Evolutionary conservation across 2,329 filamentous ascomycete species (phyloP), one percentile per base, ranked within the genome.

Genomic region (Arachnomyces sp.): DNA sequence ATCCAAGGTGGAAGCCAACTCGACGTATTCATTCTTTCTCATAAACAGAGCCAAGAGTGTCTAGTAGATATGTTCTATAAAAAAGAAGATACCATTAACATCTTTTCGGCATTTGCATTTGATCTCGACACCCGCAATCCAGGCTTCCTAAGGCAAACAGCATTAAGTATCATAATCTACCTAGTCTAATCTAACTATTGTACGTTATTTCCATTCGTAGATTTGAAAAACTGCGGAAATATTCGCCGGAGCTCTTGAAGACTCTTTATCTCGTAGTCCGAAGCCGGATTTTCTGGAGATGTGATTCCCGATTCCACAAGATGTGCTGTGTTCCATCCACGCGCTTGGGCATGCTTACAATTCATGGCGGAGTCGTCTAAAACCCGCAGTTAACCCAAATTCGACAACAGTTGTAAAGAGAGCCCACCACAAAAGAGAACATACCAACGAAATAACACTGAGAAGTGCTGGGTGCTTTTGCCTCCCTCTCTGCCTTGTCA

Each of bases 361-460:
- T 98, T 98, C 47, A 81, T 63, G 43, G 78, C 79, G 0, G 88
- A 95, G 59, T 98, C 92, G 58, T 98, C 92, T 87, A 34, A n/a
- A 12, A 40, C 11, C 9, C 35, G 30, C 4, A 31, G 45, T 30
- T 35, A 30, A 31, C 18, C 30, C 13, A 31, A 30, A 25, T n/a
- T 28, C n/a, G 3, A 38, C 7, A 34, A 11, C 12, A 28, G 30
- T 31, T 30, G n/a, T 28, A 14, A 15, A 17, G 12, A 33, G 18
- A 18, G 9, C 43, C 34, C 48, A 36, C 33, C 36, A 12, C 36
- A 21, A 18, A 37, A 21, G 15, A 25, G n/a, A 25, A 70, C 84
- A 56, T 68, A 92, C 87, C 88, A 51, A 98, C 87, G 61, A 95
- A 98, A 59, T 84, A 98, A 63, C 90, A 96, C 44, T 87, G 75